Percentiles rank a stretch among this genome's conserved stretches.
Conservation (phyloP, 805 yeast genomes). For the Schwanniomyces sp. region DNA sequence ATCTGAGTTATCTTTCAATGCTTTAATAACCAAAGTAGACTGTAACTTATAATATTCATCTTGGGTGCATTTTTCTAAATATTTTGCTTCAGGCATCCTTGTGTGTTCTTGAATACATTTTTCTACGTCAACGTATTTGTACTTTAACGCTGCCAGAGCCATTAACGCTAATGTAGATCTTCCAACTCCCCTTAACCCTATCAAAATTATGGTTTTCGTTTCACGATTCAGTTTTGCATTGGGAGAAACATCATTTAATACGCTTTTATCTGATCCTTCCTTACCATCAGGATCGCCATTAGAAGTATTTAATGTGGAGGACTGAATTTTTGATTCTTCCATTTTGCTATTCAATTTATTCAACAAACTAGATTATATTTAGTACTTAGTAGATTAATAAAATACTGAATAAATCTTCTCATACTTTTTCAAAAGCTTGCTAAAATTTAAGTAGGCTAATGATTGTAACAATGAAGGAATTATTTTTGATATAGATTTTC, state of each 20-base stretch:
- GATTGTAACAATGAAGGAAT: too few species aligned
- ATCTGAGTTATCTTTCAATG: slow-evolving; percentile 1
- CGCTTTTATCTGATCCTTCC: neutral
- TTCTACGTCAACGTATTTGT: slow-evolving; percentile 12
- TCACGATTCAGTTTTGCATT: neutral
- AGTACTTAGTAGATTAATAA: neutral
- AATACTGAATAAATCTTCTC: neutral
- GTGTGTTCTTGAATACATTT: slow-evolving; percentile 11
- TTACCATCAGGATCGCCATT: neutral
- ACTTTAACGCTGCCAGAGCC: slow-evolving; percentile 15
- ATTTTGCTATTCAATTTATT: neutral
- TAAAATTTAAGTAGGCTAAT: neutral
- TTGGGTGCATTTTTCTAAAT: slow-evolving; percentile 7
- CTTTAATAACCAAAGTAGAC: slow-evolving; percentile 6
- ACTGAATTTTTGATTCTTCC: neutral
- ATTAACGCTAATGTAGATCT: slow-evolving; percentile 17
- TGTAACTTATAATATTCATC: slow-evolving; percentile 10
- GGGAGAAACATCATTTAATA: neutral
- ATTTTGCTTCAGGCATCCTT: slow-evolving; percentile 10
- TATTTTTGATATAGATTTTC: neutral
- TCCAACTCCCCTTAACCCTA: slow-evolving; percentile 18
- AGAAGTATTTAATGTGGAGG: neutral
- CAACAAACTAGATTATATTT: neutral
- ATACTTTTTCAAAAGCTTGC: neutral
- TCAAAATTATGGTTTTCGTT: slow-evolving; percentile 4